phyloP scores from a whole-genome alignment of 495 filamentous ascomycete genomes.

The Xylaria castorea region DNA sequence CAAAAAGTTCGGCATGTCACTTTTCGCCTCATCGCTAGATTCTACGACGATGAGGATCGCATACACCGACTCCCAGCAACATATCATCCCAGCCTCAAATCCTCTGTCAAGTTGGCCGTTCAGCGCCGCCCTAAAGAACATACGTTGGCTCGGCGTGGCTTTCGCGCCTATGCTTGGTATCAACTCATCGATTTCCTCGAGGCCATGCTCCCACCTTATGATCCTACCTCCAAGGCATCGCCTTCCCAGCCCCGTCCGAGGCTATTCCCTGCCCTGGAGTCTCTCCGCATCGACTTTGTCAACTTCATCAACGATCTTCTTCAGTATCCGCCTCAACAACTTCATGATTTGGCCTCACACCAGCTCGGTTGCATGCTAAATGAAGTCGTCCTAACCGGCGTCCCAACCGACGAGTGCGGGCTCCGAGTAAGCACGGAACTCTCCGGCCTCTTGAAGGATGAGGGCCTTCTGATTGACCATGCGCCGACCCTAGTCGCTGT shows the following conservation, averaged over 20 bases:
- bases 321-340: constrained; percentile 37
- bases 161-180: constrained; percentile 56
- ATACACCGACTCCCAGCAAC: constrained; percentile 37
- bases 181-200: constrained; percentile 54
- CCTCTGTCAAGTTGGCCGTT: constrained; percentile 39
- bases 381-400: constrained; percentile 52
- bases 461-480: constrained; percentile 50
- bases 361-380: constrained; percentile 52
- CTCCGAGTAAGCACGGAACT: constrained; percentile 44
- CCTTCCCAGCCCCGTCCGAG: constrained; percentile 36
- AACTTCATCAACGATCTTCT: constrained; percentile 51
- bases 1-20: constrained; percentile 46
- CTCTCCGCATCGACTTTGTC: constrained; percentile 54
- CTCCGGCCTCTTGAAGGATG: constrained; percentile 50
- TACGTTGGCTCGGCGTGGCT: constrained; percentile 46
- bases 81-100: constrained; percentile 41
- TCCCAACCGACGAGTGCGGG: constrained; percentile 46
- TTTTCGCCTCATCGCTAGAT: constrained; percentile 54
- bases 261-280: constrained; percentile 50
- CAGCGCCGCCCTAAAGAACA: constrained; percentile 44
- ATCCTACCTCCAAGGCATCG: constrained; percentile 27
- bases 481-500: constrained; percentile 43
- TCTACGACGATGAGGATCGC: constrained; percentile 53
- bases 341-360: constrained; percentile 48
- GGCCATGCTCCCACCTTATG: constrained; percentile 48